Conservation (phyloP, 2,329 filamentous ascomycete genomes). For the Aureobasidium subglaciale region DNA sequence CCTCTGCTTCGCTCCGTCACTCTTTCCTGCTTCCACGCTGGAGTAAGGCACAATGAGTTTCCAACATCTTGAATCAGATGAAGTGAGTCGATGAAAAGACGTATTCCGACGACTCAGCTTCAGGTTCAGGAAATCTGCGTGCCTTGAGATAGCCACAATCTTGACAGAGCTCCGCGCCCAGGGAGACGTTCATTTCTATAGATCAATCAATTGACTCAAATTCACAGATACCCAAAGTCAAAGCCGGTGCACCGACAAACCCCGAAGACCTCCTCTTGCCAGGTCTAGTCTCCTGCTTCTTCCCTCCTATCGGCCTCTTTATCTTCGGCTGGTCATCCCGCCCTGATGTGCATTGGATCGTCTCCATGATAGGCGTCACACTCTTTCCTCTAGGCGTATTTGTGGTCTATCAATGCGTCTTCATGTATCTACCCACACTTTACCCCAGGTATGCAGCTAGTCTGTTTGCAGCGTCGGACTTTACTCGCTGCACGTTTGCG, state of each 20-base stretch:
- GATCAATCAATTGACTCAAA: no score
- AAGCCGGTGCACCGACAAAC: not conserved
- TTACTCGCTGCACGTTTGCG: not conserved
- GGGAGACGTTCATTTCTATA: no score
- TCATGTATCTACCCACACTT: constrained; percentile 34
- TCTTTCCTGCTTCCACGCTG: no score
- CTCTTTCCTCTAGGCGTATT: constrained; percentile 35
- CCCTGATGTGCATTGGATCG: constrained; percentile 32
- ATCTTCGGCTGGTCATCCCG: constrained; percentile 28
- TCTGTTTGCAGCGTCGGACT: not conserved
- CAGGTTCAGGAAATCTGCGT: no score
- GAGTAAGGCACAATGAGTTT: no score
- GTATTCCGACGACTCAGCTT: no score
- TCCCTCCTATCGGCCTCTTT: constrained; percentile 26
- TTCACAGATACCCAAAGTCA: not conserved
- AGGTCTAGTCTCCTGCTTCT: constrained; percentile 22
- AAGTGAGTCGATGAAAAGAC: no score
- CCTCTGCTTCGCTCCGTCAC: no score
- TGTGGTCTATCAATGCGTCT: constrained; percentile 34
- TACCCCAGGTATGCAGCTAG: constrained; percentile 25
- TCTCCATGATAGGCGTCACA: constrained; percentile 33
- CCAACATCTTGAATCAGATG: no score
- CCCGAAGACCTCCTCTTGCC: constrained; percentile 26
- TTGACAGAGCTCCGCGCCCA: no score
- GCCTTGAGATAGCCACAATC: no score